Base-by-base conservation (phyloP, 805 yeast genomes). In the Martiniozyma abietophila region DNA sequence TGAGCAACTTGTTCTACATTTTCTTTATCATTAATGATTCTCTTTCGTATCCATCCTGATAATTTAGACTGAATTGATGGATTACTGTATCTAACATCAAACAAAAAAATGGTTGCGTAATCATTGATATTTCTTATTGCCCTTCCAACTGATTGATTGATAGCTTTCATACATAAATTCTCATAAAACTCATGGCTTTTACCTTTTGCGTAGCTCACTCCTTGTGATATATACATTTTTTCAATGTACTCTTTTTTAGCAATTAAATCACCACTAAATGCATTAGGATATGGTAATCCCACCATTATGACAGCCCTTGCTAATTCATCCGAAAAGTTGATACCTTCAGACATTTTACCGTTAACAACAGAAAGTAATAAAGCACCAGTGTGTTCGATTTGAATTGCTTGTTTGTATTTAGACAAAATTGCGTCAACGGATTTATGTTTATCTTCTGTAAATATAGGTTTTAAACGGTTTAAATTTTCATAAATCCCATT, bases 331-430 rank as follows among this genome's bases (percentile, higher is more conserved):
- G 88, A 72, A 53, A 89, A 88, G 51, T 88, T 88, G 27, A 88
- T 89, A 5, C 97, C 97, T 54, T 88, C 97, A 0, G 95, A 83
- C 59, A 88, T 65, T 49, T 80, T 80, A 0, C 96, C 97, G 2
- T 96, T 96, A 11, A 89, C 94, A 1, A 89, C 95, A 0, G 95
- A 76, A 19, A 89, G 61, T 4, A 88, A 54, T 2, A 81, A 46
- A 0, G 94, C 88, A 2, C 92, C 89, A 4, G 50, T 43, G 17
- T 35, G 28, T 7, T 46, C 41, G 0, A 53, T 48, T 3, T 48
- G 43, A 8, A 78, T 64, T 1, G 61, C 49, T 1, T 55, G 46
- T 1, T 76, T 56, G 46, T 80, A 88, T 4, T 66, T 70, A 1
- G 53, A 41, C 11, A 86, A 54, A 0, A 72, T 58, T 17, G 53